phyloP scores from a whole-genome alignment of 2,329 filamentous ascomycete genomes.

The Plectosphaerella sp. region DNA sequence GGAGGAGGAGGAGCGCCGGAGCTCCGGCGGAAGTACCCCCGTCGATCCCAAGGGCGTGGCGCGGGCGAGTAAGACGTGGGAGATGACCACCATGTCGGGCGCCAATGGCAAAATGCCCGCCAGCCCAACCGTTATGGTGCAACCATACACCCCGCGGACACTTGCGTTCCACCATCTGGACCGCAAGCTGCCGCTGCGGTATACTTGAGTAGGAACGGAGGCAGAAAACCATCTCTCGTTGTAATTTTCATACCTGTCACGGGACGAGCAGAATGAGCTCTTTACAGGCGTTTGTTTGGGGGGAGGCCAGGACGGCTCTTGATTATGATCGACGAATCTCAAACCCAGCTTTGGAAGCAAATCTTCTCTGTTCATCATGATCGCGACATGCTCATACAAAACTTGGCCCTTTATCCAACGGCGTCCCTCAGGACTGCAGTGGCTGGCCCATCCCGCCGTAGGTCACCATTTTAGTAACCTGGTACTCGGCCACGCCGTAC shows the following conservation, averaged over 20 bases:
- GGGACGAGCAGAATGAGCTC: background rate
- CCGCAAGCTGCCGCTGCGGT: conserved; percentile 48
- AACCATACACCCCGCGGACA: conserved; percentile 61
- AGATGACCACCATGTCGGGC: conserved; percentile 47
- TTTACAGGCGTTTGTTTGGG: background rate
- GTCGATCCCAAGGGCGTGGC: conserved; percentile 31
- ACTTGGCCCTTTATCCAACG: background rate
- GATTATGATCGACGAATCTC: background rate
- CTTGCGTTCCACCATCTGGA: conserved; percentile 63
- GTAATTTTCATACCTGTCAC: background rate
- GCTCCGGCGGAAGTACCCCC: conserved; percentile 21
- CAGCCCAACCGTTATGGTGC: conserved; percentile 25
- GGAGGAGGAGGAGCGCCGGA: conserved; percentile 22
- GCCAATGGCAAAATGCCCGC: conserved; percentile 19
- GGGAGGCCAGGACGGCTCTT: background rate
- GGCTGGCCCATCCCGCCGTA: conserved; percentile 13
- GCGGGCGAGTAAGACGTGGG: conserved; percentile 40
- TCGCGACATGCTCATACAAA: background rate
- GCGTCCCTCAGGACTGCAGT: conserved; percentile 6
- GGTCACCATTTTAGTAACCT: conserved; percentile 61
- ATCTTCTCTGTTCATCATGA: background rate
- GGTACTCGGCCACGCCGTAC: conserved; percentile 74
- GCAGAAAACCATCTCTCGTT: background rate
- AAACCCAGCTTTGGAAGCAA: background rate
- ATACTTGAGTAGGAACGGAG: conserved; percentile 15